Evolutionary conservation across 2,329 filamentous ascomycete genomes (phyloP), one percentile per base, ranked within the genome.

Genomic region (Penicillium rolfsii): DNA sequence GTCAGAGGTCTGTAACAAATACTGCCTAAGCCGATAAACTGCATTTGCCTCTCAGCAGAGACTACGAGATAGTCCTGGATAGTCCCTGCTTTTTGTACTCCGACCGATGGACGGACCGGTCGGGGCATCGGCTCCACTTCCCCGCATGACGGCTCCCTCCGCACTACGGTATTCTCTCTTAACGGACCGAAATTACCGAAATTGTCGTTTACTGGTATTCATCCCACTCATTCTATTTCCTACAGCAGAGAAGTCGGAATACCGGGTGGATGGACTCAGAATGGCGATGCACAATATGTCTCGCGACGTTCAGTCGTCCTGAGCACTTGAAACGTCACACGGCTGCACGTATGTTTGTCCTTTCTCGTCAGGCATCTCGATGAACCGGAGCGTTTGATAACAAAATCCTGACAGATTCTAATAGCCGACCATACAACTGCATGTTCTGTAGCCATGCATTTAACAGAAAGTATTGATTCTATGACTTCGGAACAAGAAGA

Each of bases 301-400:
- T 48, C 2, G 50, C 65, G 2, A 61, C 52, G 3, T 69, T 69
- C 14, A 69, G 62, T 58, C 68, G 68, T 3, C 54, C 63, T 4
- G 68, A 70, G 38, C 68, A 70, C 62, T 57, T 70, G 5, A 62
- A 64, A 30, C 60, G 68, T 0, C 68, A 70, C 55, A 43, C 60
- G 4, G 58, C 61, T 14, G 68, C 67, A 11, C 68, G 68, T 70
- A 58, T 55, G 62, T 60, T 1, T 54, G 8, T 28, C 22, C n/a
- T 22, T 24, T 24, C 8, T 8, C 22, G 9, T 6, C 19, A 11
- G n/a, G n/a, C 19, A 11, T 11, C 19, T 43, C 2, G 9, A 9
- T 22, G 40, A 22, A 16, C 4, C 14, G 5, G 36, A n/a, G 36
- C n/a, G 36, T 16, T 40, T 40, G 36, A 19, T 22, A 5, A 11